Evolutionary conservation across 2,329 filamentous ascomycete genomes (phyloP), one percentile per base, ranked within the genome.

Genomic region (Fusarium multiceps): DNA sequence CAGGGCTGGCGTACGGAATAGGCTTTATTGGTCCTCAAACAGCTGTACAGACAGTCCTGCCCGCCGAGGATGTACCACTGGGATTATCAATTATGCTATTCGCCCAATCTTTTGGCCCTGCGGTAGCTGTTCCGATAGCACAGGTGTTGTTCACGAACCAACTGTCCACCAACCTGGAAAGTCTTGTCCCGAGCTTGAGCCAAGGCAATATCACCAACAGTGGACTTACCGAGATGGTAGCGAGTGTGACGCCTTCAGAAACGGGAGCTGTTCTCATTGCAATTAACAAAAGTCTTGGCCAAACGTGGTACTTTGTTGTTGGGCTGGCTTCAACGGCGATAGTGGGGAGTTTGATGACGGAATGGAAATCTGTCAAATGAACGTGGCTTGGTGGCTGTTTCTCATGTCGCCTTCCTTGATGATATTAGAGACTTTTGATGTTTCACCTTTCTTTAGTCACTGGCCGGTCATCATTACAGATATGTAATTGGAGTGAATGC

Each of bases 81-180:
- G 72, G 72, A 0, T 10, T 74, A 1, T 72, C 79, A 58, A 20
- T 70, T 0, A 67, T 74, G 21, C 7, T 74, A 0, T 74, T 74
- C 14, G 65, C 72, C 1, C 72, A 74, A 20, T 69, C 64, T 0
- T 74, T 74, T 14, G 72, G 72, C 0, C 72, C 72, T 0, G 69
- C 72, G 11, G 16, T 74, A 3, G 46, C 56, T 4, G 46, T 74
- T 14, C 62, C 72, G 0, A 47, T 72, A 4, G 68, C 69, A 1
- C 72, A 74, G 20, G 60, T 68, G 0, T 20, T 74, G 7, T 74
- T 74, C n/a, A 70, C 68, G 0, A 70, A 61, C 16, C 55, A 55
- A 11, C 37, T 74, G 0, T 59, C 62, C 2, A 6, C 25, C 7
- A 74, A 71, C 18, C 28, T 74, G 0, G 2, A 20, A 7, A 30